phyloP scores from a whole-genome alignment of 2,329 filamentous ascomycete genomes.

The Ophiostoma fasciatum region DNA sequence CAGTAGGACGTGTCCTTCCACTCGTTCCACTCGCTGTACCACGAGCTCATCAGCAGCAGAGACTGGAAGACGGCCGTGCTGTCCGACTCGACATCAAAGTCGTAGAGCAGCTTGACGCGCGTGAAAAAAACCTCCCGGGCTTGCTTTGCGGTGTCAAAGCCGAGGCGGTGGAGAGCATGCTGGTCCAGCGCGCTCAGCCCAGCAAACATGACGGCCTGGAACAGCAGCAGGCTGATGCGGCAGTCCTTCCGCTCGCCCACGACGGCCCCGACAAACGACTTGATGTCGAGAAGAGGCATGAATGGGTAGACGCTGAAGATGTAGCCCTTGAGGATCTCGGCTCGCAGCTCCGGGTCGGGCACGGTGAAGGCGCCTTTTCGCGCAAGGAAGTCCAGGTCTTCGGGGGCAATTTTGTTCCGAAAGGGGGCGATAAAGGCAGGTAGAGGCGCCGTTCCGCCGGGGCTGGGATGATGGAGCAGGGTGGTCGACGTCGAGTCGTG shows the following conservation, averaged over 20 bases:
- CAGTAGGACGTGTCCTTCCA: slow-evolving; percentile 60
- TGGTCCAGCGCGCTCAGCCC: slow-evolving; percentile 50
- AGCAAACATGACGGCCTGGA: slow-evolving; percentile 19
- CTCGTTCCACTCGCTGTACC: slow-evolving; percentile 55
- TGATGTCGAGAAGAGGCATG: slow-evolving; percentile 45
- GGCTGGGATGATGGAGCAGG: background rate
- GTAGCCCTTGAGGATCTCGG: slow-evolving; percentile 35
- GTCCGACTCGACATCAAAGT: slow-evolving; percentile 56
- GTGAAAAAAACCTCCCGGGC: slow-evolving; percentile 47
- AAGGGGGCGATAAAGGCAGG: slow-evolving; percentile 1
- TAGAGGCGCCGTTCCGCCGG: background rate
- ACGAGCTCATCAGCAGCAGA: slow-evolving; percentile 51
- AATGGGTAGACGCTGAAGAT: slow-evolving; percentile 43
- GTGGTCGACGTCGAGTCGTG: background rate
- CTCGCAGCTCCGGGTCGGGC: slow-evolving; percentile 38
- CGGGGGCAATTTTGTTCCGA: background rate
- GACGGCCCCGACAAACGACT: slow-evolving; percentile 18
- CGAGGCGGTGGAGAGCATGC: slow-evolving; percentile 41
- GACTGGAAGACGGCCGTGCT: slow-evolving; percentile 51
- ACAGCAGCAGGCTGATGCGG: slow-evolving; percentile 46
- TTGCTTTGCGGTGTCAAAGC: slow-evolving; percentile 42
- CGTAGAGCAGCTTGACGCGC: slow-evolving; percentile 40
- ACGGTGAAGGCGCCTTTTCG: slow-evolving; percentile 49
- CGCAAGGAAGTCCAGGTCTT: slow-evolving; percentile 45
- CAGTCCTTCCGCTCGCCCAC: slow-evolving; percentile 29